Evolutionary conservation across 805 yeast genomes (phyloP).

Genomic region (Phaffomyces thermotolerans): DNA sequence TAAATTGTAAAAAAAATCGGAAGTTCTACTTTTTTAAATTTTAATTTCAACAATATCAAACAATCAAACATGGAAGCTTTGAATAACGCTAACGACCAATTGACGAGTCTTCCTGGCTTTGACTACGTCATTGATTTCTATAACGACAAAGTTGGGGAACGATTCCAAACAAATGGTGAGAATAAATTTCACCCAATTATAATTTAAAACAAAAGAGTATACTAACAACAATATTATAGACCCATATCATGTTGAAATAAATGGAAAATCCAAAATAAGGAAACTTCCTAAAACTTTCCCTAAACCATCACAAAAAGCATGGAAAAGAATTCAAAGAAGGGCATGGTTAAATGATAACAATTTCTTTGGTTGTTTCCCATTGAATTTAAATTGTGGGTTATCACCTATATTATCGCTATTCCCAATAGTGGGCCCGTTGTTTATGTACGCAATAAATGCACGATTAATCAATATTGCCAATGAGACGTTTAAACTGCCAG

Average conservation of each 20-base stretch:
- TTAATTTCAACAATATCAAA: background rate
- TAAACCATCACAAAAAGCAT: constrained; percentile 52
- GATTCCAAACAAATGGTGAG: constrained; percentile 43
- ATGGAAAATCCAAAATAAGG: constrained; percentile 50
- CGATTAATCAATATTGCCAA: constrained; percentile 58
- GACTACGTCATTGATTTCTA: constrained; percentile 47
- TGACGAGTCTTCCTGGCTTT: constrained; percentile 53
- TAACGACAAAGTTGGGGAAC: constrained; percentile 63
- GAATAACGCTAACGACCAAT: constrained; percentile 21
- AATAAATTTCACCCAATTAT: no score
- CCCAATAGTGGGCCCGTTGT: constrained; percentile 79
- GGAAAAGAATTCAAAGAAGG: constrained; percentile 64
- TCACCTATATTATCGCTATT: constrained; percentile 66
- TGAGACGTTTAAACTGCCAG: constrained; percentile 49
- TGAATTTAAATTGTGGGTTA: constrained; percentile 70
- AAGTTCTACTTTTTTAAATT: no score
- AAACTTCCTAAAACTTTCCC: constrained; percentile 53
- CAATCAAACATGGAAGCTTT: constrained; percentile 15
- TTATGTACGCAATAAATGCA: constrained; percentile 75
- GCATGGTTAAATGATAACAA: constrained; percentile 90
- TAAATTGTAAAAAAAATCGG: no score
- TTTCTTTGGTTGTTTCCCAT: constrained; percentile 69
- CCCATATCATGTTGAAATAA: constrained; percentile 51
- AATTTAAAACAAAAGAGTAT: no score
- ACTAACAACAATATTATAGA: constrained; percentile 26